Conservation (phyloP, 2,329 filamentous ascomycete species). For the Aspergillus fumigatiaffinis region DNA sequence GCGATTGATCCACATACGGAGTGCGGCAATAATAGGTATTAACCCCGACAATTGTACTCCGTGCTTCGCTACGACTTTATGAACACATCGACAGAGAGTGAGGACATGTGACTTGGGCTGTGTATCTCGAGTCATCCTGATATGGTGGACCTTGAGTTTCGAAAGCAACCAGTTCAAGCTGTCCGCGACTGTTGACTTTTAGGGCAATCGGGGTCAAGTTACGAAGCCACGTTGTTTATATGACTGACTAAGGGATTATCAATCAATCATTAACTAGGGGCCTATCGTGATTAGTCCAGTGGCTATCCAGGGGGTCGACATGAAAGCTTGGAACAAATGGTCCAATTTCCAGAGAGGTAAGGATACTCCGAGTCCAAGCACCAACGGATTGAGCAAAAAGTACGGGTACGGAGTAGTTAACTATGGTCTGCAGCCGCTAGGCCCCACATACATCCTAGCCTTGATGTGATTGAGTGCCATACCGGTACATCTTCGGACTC, state of each 20-base stretch:
- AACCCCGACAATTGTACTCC: background rate
- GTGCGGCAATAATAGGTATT: background rate
- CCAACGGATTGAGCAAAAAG: too few relatives aligned
- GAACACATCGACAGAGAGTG: background rate
- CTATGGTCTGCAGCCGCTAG: slow-evolving; percentile 11
- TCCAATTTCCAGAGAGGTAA: too few relatives aligned
- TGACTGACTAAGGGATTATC: background rate
- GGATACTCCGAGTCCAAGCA: too few relatives aligned
- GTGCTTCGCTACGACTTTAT: background rate
- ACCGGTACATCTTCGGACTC: background rate
- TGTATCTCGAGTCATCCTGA: background rate
- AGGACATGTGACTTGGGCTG: background rate
- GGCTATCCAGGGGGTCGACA: too few relatives aligned
- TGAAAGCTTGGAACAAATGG: too few relatives aligned
- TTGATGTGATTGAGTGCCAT: background rate
- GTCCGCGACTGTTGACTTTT: background rate
- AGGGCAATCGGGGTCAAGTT: background rate
- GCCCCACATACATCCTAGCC: slow-evolving; percentile 3
- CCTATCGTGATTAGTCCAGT: background rate
- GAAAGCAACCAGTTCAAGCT: background rate
- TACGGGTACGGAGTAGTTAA: background rate
- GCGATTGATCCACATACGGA: background rate
- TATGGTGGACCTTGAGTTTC: background rate
- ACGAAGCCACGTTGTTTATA: background rate
- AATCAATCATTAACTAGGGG: slow-evolving; percentile 1